Percentiles rank a stretch among this genome's conserved stretches.
These are phyloP conservation scores for Penicillium brevicompactum DNA, from an alignment of 2,329 filamentous ascomycete genomes.

Conservation along the genomic window DNA sequence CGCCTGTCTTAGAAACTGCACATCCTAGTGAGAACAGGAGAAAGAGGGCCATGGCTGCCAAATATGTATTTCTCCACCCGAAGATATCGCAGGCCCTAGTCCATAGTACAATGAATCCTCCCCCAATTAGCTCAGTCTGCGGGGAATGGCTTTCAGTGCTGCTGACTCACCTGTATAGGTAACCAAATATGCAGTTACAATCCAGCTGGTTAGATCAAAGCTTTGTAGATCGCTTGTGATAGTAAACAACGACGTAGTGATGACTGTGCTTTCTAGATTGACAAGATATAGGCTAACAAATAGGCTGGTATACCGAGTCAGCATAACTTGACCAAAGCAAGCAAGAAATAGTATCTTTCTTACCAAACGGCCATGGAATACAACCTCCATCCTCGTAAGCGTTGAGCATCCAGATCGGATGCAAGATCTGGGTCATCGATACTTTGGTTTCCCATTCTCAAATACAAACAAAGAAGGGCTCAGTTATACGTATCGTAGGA, in stretches of 20 bases:
- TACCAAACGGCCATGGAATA: too few species aligned
- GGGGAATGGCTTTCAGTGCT: background rate
- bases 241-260: background rate
- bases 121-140: background rate
- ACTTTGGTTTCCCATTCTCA: too few species aligned
- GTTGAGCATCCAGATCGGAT: too few species aligned
- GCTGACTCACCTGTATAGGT: background rate
- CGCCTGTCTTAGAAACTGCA: background rate
- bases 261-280: background rate
- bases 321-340: too few species aligned
- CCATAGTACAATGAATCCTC: background rate
- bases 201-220: background rate
- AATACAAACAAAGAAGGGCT: too few species aligned
- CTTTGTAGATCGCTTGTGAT: background rate
- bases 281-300: background rate
- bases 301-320: background rate
- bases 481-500: too few species aligned
- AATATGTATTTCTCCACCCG: background rate
- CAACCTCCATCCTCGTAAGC: too few species aligned
- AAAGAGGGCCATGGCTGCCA: background rate
- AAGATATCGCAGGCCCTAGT: background rate
- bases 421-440: too few species aligned
- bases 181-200: background rate
- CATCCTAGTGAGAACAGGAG: background rate
- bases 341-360: too few species aligned